These are phyloP conservation scores for Epichloe sp. DNA, from an alignment of 2,329 filamentous ascomycete species.

Conservation along the genomic window DNA sequence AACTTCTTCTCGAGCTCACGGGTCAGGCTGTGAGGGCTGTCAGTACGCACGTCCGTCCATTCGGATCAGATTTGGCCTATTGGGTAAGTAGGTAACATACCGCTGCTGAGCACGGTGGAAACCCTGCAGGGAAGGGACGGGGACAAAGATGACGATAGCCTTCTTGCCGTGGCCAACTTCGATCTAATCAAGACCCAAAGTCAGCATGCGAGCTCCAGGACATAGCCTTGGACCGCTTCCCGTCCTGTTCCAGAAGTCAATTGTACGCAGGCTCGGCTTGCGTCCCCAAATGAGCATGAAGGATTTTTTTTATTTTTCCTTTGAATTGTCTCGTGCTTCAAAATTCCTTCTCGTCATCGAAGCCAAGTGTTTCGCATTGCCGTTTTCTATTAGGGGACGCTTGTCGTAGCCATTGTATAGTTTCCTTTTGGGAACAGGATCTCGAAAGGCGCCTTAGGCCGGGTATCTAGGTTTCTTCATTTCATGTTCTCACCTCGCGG, in stretches of 20 bases:
- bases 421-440: slow-evolving; percentile 31
- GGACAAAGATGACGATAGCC: slow-evolving; percentile 99
- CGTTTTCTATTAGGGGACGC: slow-evolving; percentile 7
- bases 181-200: slow-evolving; percentile 66
- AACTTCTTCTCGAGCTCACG: slow-evolving; percentile 99
- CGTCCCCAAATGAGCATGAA: slow-evolving; percentile 11
- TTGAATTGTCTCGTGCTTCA: slow-evolving; percentile 4
- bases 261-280: slow-evolving; percentile 23
- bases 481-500: slow-evolving; percentile 78
- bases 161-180: slow-evolving; percentile 99
- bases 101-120: slow-evolving; percentile 99
- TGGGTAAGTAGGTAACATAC: slow-evolving; percentile 42
- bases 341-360: slow-evolving; percentile 7
- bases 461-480: slow-evolving; percentile 13
- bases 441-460: slow-evolving; percentile 13
- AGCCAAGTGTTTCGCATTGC: background rate
- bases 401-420: slow-evolving; percentile 21
- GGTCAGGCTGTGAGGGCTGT: slow-evolving; percentile 61
- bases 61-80: background rate
- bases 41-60: background rate
- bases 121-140: slow-evolving; percentile 91
- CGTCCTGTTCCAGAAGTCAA: slow-evolving; percentile 50
- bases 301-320: background rate
- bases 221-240: slow-evolving; percentile 60
- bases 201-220: slow-evolving; percentile 68